These are phyloP conservation scores for Coniochaeta ligniaria DNA, from an alignment of 2,329 filamentous ascomycete genomes.

Conservation along the genomic window DNA sequence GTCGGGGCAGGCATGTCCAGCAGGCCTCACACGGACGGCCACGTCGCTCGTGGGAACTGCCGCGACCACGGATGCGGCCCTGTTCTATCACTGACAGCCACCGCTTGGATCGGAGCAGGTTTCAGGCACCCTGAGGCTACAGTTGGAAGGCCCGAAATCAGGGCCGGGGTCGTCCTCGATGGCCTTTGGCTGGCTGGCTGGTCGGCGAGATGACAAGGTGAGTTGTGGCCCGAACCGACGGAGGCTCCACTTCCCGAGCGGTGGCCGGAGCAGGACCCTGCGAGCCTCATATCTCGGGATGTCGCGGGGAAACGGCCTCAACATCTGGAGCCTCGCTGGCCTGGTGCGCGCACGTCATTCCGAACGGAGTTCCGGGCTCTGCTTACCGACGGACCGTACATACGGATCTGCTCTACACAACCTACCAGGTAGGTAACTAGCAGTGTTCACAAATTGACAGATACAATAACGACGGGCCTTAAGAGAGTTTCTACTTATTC, in stretches of 20 bases:
- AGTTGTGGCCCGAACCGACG: not conserved
- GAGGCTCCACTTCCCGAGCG: not conserved
- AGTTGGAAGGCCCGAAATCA: not conserved
- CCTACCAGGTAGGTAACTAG: too few species aligned
- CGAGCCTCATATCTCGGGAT: not conserved
- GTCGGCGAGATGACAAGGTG: not conserved
- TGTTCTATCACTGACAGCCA: not conserved
- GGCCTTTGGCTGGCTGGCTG: conserved; percentile 10
- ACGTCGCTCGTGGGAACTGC: conserved; percentile 1
- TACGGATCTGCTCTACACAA: too few species aligned
- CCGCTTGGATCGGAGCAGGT: not conserved
- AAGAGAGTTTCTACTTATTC: too few species aligned
- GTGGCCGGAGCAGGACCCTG: not conserved
- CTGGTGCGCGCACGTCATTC: too few species aligned
- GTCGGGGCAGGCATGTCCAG: not conserved
- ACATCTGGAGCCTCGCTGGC: too few species aligned
- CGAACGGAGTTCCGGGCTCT: too few species aligned
- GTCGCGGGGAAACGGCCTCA: too few species aligned
- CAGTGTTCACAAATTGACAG: too few species aligned
- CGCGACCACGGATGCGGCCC: conserved; percentile 1
- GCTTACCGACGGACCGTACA: too few species aligned
- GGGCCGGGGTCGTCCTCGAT: conserved; percentile 5
- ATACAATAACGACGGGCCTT: too few species aligned
- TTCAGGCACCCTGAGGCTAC: not conserved
- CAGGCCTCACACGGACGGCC: not conserved